Base-by-base conservation (phyloP, 1,284 basidiomycete genomes). In the Leccinum solheimii region DNA sequence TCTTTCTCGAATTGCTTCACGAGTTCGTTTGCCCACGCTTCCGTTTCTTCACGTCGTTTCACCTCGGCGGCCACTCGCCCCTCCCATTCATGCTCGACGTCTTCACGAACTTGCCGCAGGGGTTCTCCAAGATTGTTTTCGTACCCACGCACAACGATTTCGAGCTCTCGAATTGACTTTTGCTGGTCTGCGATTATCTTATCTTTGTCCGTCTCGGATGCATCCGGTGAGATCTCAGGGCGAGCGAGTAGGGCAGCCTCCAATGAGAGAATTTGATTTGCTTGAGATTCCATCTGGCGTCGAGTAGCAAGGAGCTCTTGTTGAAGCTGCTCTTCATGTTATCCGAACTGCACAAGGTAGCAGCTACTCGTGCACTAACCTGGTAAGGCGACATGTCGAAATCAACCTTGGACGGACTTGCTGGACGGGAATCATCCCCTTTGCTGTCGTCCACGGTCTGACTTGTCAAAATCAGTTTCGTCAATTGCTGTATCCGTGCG, bases 381-480 rank as follows among this genome's bases (percentile, higher is more conserved):
- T 93, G 86, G 63, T 93, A 91, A 1, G 91, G 88, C 0, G 90
- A 86, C 83, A 91, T 85, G 70, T 94, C 91, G 67, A 94, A 94
- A 75, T 95, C 90, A 40, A 94, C 77, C 78, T 94, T 95, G 51
- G 83, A 83, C 0, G 94, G 94, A 73, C 91, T 94, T 9, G 80
- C 80, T 0, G 93, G 90, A 19, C 90, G 79, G 30, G 89, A 88
- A 64, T 90, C 86, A 53, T 86, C 86, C 40, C 83, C 84, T 66
- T 80, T 83, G 40, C 73, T 80, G 65, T 91, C 87, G 60, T 87
- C 88, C 19, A 95, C 85, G 1, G 85, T 91, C 66, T 91, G 86
- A 65, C 91, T 93, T 3, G 92, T 95, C 64, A 96, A 77, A 68
- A 95, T 96, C 55, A 95, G 80, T 70, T 91, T 93, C 63, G 91